phyloP scores from a whole-genome alignment of 768 basidiomycete genomes.

The Lyophyllum semitale region DNA sequence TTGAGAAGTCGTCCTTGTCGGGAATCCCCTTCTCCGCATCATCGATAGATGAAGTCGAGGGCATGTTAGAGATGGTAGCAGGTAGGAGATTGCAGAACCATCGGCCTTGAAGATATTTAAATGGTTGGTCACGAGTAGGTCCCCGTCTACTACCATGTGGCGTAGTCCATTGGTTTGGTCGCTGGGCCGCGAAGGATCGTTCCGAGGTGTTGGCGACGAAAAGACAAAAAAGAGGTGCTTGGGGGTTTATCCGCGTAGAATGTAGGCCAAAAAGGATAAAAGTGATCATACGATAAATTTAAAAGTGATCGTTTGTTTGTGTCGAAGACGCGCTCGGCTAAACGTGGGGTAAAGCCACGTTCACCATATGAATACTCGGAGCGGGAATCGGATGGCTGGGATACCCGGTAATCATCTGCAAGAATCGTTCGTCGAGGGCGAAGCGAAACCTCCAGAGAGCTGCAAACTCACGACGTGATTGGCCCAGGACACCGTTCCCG shows the following conservation, averaged over 20 bases:
- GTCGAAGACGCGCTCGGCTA: too few relatives aligned
- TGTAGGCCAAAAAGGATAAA: slow-evolving; percentile 1
- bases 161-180: slow-evolving; percentile 33
- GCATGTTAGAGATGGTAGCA: slow-evolving; percentile 10
- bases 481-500: too few relatives aligned
- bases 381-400: neutral
- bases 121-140: slow-evolving; percentile 19
- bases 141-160: slow-evolving; percentile 26
- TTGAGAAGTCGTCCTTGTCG: slow-evolving; percentile 27
- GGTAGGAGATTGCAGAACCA: slow-evolving; percentile 3
- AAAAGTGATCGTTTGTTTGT: neutral
- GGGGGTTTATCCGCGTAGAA: slow-evolving; percentile 19
- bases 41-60: slow-evolving; percentile 26
- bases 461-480: too few relatives aligned
- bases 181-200: slow-evolving; percentile 34
- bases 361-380: neutral
- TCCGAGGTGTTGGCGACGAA: slow-evolving; percentile 36
- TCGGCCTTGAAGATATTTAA: slow-evolving; percentile 12
- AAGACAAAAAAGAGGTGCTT: slow-evolving; percentile 1
- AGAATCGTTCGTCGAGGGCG: too few relatives aligned
- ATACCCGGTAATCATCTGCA: too few relatives aligned
- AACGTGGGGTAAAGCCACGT: too few relatives aligned
- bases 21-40: slow-evolving; percentile 40
- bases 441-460: too few relatives aligned
- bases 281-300: neutral